Conservation (phyloP, 2,329 filamentous ascomycete species). For the Ceratocystis diversiconidia region DNA sequence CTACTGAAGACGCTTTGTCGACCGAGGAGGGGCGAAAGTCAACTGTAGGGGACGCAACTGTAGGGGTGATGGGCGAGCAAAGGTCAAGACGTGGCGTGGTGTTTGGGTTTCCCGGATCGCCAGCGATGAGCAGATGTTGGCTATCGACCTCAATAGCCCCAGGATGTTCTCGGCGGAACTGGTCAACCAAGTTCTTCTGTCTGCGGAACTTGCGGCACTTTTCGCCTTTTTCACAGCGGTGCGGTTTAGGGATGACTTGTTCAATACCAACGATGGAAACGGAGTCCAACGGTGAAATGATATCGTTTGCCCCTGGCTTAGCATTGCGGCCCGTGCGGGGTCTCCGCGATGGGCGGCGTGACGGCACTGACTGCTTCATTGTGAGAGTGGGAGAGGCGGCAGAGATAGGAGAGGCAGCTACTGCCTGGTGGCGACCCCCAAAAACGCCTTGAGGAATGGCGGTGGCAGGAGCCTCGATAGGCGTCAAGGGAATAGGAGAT, state of each 20-base stretch:
- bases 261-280: conserved; percentile 88
- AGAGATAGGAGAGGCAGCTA: conserved; percentile 13
- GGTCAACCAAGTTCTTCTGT: conserved; percentile 62
- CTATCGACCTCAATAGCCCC: conserved; percentile 34
- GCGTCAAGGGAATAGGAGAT: conserved; percentile 41
- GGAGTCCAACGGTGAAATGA: conserved; percentile 65
- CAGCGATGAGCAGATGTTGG: conserved; percentile 61
- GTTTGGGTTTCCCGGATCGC: conserved; percentile 62
- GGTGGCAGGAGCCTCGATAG: conserved; percentile 45
- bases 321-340: conserved; percentile 21
- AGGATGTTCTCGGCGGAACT: conserved; percentile 63
- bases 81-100: conserved; percentile 33
- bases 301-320: conserved; percentile 37
- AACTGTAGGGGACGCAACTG: conserved; percentile 2
- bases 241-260: conserved; percentile 70
- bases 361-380: background rate
- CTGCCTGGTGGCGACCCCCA: conserved; percentile 18
- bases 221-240: conserved; percentile 75
- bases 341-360: conserved; percentile 11
- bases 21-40: conserved; percentile 32
- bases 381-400: conserved; percentile 15
- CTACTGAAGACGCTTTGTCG: background rate
- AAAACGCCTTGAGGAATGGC: conserved; percentile 28
- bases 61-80: conserved; percentile 16
- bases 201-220: conserved; percentile 70